Evolutionary conservation across 768 basidiomycete species (phyloP), one percentile per base, ranked within the genome.

Genomic region (Phaffia tasmanica): DNA sequence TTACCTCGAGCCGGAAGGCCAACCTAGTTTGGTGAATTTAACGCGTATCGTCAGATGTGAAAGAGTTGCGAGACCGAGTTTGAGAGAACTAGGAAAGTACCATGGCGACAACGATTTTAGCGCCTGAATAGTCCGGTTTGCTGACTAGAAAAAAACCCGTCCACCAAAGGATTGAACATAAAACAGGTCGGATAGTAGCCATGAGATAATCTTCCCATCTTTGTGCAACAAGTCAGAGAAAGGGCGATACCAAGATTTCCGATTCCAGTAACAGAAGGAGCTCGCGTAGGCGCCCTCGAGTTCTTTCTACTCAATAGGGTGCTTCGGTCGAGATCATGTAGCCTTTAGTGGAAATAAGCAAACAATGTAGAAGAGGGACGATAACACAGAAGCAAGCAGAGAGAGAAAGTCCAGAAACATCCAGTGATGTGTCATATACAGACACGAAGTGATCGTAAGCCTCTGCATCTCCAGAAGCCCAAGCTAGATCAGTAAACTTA

Each of bases 41-140:
- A 25, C 18, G 19, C 50, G 46, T 18, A 30, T 30, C 30, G 35
- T 47, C 29, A 27, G 57, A 25, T 35, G 50, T 25, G 67, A 30
- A 15, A 48, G 51, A 63, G 14, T 58, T 54, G 30, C 46, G 29
- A 25, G 21, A 19, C 16, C 19, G 4, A 16, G 54, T 21, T 30
- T 18, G 5, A 11, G 11, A 42, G 35, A 42, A 42, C 18, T 27
- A 55, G 63, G 18, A 66, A 29, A 78, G 58, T 62, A 91, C 94
- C 89, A 97, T 97, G 2, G 94, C 94, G 15, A 98, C 83, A 8
- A 99, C 91, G 70, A 99, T 95, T 82, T 98, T 99, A 48, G 90
- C 89, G 74, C 97, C 93, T 3, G 92, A 95, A 72, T 98, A 98
- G 74, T 99, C 95, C 6, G 95, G 95, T 76, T 94, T 97, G 63